A percentile compares a stretch with the other conserved stretches of the same genome.
Conservation (phyloP, 2,329 filamentous ascomycete species). For the Paecilomyces formosus region DNA sequence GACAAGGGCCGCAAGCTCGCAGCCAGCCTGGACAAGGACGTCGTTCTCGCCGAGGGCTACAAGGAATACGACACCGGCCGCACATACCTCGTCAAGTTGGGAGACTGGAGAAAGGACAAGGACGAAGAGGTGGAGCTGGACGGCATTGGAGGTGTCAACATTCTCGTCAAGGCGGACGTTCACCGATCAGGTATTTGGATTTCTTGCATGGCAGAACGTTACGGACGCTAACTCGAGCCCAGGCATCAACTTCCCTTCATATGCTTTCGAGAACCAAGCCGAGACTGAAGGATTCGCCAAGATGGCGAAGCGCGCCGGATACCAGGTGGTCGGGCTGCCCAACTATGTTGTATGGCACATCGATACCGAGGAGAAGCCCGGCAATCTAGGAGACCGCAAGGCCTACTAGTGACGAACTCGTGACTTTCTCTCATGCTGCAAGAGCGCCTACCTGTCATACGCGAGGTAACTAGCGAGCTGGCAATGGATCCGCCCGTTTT, state of each 20-base stretch:
- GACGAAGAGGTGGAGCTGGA: conserved; percentile 89
- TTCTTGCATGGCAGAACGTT: background rate
- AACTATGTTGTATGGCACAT: conserved; percentile 99
- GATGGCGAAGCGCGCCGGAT: conserved; percentile 95
- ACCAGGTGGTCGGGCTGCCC: conserved; percentile 82
- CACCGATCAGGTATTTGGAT: conserved; percentile 71
- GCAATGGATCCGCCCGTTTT: conserved; percentile 14
- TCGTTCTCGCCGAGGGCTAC: conserved; percentile 89
- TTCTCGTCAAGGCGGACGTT: conserved; percentile 95
- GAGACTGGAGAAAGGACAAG: conserved; percentile 86
- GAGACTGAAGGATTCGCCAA: conserved; percentile 98
- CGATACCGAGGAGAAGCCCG: conserved; percentile 89
- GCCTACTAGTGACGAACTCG: conserved; percentile 22
- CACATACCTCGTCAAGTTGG: conserved; percentile 82
- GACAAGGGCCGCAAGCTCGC: conserved; percentile 71
- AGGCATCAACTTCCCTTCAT: conserved; percentile 97
- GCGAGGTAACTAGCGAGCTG: background rate
- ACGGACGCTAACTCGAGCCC: conserved; percentile 13
- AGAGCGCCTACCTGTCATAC: background rate
- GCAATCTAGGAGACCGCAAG: conserved; percentile 51
- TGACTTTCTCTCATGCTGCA: background rate
- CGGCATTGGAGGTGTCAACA: conserved; percentile 94
- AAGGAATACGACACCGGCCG: conserved; percentile 87
- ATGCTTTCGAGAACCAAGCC: conserved; percentile 96
- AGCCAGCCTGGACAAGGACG: conserved; percentile 66